phyloP scores from a whole-genome alignment of 768 basidiomycete genomes.

The Pleurotus platypus region DNA sequence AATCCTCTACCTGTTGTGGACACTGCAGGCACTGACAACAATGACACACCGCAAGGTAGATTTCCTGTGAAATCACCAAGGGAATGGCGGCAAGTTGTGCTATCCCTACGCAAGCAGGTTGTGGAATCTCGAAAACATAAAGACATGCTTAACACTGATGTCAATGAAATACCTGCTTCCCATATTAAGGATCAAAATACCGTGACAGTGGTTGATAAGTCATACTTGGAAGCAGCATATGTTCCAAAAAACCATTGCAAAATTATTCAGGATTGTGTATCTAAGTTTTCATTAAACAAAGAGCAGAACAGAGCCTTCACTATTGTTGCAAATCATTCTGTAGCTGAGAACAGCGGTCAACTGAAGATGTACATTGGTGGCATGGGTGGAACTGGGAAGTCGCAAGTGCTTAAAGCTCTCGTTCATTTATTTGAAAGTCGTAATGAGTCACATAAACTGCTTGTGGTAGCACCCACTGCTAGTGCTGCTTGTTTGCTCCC shows the following conservation, averaged over 20 bases:
- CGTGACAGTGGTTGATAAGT: conserved; percentile 3
- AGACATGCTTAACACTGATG: neutral
- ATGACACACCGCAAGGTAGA: neutral
- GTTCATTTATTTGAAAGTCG: conserved; percentile 11
- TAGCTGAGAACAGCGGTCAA: neutral
- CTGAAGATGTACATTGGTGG: conserved; percentile 25
- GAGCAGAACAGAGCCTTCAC: neutral
- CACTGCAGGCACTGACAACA: too few relatives aligned
- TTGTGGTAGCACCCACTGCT: conserved; percentile 20
- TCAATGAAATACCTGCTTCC: neutral
- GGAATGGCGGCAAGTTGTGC: conserved; percentile 1
- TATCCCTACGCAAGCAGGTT: neutral
- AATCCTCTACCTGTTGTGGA: neutral
- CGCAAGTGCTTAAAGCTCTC: conserved; percentile 16
- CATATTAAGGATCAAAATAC: neutral
- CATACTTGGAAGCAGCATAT: conserved; percentile 5
- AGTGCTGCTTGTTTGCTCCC: conserved; percentile 16
- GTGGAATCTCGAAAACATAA: neutral
- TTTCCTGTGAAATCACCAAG: neutral
- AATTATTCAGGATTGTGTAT: neutral
- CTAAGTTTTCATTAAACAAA: neutral
- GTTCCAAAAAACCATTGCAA: neutral
- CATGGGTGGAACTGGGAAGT: conserved; percentile 23
- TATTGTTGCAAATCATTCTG: conserved; percentile 22
- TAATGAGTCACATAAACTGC: conserved; percentile 9